Conservation (phyloP, 768 basidiomycete genomes). For the Mrakia frigida region DNA sequence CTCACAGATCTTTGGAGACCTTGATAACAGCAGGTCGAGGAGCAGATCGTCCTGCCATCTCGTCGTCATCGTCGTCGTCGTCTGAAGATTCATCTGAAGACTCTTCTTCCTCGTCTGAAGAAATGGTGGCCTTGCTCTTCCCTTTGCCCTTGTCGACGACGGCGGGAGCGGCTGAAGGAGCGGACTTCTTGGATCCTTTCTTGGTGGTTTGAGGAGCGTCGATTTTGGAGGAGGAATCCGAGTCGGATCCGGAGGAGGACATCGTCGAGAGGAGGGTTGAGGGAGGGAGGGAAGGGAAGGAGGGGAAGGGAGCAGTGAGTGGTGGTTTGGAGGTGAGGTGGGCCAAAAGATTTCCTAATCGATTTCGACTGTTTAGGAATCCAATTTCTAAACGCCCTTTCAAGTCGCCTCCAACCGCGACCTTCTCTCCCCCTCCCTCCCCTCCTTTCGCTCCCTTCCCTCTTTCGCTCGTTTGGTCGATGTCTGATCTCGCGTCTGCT, state of each 20-base stretch:
- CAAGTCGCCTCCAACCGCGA: neutral
- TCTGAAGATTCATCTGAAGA: constrained; percentile 1
- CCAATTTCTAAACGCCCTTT: too few species aligned
- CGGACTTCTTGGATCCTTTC: neutral
- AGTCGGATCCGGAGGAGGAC: constrained; percentile 12
- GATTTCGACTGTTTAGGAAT: neutral
- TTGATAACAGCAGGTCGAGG: neutral
- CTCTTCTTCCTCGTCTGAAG: constrained; percentile 3
- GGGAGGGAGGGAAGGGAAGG: neutral
- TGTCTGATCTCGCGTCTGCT: neutral
- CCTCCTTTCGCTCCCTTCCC: neutral
- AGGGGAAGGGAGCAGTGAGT: neutral
- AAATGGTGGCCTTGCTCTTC: constrained; percentile 15
- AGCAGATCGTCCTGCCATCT: neutral
- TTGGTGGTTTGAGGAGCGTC: neutral
- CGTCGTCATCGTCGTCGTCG: constrained; percentile 2
- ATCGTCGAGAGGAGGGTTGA: neutral
- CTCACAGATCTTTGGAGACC: constrained; percentile 7
- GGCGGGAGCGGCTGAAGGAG: neutral
- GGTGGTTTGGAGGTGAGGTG: neutral
- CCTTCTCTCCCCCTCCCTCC: neutral
- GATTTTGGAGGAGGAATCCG: constrained; percentile 24
- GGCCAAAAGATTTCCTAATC: neutral
- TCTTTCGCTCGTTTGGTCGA: neutral
- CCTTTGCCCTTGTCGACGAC: constrained; percentile 19